Evolutionary conservation across 805 yeast genomes (phyloP), one percentile per base, ranked within the genome.

Genomic region (Suhomyces prunicola): DNA sequence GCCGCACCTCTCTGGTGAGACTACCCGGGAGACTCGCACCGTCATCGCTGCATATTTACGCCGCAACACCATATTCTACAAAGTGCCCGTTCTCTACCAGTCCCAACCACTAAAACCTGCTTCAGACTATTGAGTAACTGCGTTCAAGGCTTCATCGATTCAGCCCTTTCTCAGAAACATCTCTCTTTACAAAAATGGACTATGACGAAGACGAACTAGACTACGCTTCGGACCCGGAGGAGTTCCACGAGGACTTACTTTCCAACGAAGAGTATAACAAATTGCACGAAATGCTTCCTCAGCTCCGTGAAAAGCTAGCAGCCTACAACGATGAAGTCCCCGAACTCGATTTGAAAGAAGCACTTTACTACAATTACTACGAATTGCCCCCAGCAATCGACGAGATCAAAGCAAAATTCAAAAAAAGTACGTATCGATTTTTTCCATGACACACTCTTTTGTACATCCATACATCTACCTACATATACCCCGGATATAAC

Each of bases 321-420:
- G 69, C 69, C 7, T 79, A 77, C 58, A 72, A 76, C 51, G 74
- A 79, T 48, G 64, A 65, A 7, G 74, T 82, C 46, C 71, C 74
- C 7, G 86, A 82, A 24, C 60, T 70, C 12, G 82, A 78, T 46
- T 66, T 87, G 54, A 80, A 83, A 60, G 86, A 83, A 57, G 70
- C 82, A 0, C 70, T 87, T 9, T 86, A 85, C 79, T 73, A 72
- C 57, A 81, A 83, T 58, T 84, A 84, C 62, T 79, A 80, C 61
- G 84, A 81, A 44, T 60, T 83, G 4, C 81, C 78, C 4, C 77
- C 77, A 10, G 66, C 89, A 0, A 57, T 84, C 6, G 73, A 69
- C 31, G 85, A 83, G 53, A 64, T 81, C 46, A 76, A 75, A 53
- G 52, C 59, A 9, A 63, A 60, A 44, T 73, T 64, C 52, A 64